These are phyloP conservation scores for Gracilariopsis chorda DNA, from an alignment of 23 red algal species.

Conservation along the genomic window DNA sequence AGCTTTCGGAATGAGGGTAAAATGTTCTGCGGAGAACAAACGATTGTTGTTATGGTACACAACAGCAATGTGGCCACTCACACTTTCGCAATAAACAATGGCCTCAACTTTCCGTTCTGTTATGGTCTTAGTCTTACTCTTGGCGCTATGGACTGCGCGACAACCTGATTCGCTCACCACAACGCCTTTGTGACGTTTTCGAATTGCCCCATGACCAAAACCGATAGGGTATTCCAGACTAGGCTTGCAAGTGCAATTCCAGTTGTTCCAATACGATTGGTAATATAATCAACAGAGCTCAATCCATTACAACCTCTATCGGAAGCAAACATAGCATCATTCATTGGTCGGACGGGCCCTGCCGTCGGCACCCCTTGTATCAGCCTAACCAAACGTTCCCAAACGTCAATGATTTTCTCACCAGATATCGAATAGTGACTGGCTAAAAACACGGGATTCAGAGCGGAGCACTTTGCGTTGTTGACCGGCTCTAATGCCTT, in stretches of 20 bases:
- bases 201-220: not conserved
- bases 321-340: not conserved
- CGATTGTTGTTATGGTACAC: slow-evolving; percentile 5
- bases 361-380: not conserved
- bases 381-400: not conserved
- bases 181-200: not conserved
- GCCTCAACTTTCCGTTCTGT: not conserved
- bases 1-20: not conserved
- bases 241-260: not conserved
- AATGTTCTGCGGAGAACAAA: not conserved
- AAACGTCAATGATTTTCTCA: not conserved
- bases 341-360: not conserved
- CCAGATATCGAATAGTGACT: not conserved
- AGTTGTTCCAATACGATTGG: not conserved
- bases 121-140: not conserved
- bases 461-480: not conserved
- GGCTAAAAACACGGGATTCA: not conserved
- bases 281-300: not conserved
- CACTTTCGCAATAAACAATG: slow-evolving; percentile 12
- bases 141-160: not conserved
- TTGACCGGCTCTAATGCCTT: slow-evolving; percentile 14
- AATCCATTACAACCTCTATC: not conserved
- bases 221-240: not conserved
- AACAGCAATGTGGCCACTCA: not conserved
- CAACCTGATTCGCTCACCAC: slow-evolving; percentile 11